Base-by-base conservation (phyloP, 1,284 basidiomycete species). In the Pterula multifida region DNA sequence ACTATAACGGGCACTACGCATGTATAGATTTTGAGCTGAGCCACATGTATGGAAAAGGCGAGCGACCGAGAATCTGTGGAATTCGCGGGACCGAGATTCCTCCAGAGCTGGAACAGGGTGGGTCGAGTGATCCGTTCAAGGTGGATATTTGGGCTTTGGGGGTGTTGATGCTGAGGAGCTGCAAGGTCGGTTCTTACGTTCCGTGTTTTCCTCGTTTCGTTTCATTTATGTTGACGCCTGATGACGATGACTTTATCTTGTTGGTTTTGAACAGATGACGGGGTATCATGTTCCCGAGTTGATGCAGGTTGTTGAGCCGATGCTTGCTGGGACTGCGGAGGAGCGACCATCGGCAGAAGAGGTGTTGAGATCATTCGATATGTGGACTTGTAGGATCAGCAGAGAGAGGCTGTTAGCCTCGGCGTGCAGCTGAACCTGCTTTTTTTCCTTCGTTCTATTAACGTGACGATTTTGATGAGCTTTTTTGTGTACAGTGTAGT, bases 21-120 rank as follows among this genome's bases (percentile, higher is more conserved):
- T 85, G 73, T 57, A 86, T 85, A 51, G 84, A 86, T 62, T 86
- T 76, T 54, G 83, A 86, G 60, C 60, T 75, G n/a, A 81, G 79
- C 58, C 74, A 70, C 22, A 67, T 68, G 45, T 79, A 77, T 57
- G 39, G 39, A 9, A 22, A 6, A 19, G 9, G 6, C 4, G n/a
- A 42, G 17, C 39, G 39, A 22, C 69, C 72, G 11, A 65, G 65
- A 32, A 62, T 80, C 23, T 60, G 57, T 49, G 65, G 64, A 39
- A 68, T 68, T 59, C 70, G 75, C 25, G 74, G 74, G 23, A 81
- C 79, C 17, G 84, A 86, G 52, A 56, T 79, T 15, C 79, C 83
- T n/a, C 84, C 84, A 9, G 84, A 87, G 61, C 72, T 76, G 47
- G 80, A 79, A 56, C 60, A 61, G 19, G 72, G 70, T 23, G 71